Conservation (phyloP, 306 rosid genomes). For the Cucumis hystrix region DNA sequence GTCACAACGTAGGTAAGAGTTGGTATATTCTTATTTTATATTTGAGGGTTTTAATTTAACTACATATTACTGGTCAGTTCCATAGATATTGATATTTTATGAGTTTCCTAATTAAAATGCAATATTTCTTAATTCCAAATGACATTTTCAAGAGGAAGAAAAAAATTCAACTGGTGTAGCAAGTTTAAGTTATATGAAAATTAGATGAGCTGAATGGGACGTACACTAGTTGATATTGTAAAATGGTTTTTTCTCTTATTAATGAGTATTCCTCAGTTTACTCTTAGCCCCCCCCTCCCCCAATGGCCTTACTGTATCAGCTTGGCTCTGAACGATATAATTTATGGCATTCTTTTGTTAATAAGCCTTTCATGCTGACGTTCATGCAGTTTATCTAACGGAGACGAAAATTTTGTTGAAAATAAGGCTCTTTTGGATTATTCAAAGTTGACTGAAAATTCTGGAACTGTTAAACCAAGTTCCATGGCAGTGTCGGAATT, state of each 20-base stretch:
- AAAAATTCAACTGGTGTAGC: neutral
- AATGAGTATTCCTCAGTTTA: neutral
- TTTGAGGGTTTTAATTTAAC: neutral
- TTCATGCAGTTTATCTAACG: slow-evolving; percentile 45
- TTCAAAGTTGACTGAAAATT: slow-evolving; percentile 62
- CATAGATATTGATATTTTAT: neutral
- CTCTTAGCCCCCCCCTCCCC: neutral
- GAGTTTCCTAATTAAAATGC: neutral
- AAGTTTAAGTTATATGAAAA: neutral
- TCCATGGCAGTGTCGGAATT: slow-evolving; percentile 91
- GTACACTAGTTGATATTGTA: neutral
- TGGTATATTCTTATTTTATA: slow-evolving; percentile 3
- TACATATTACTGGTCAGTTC: neutral
- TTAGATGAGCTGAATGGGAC: neutral
- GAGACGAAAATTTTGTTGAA: slow-evolving; percentile 90
- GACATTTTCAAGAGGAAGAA: neutral
- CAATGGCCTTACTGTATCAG: slow-evolving; percentile 11
- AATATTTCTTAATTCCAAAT: neutral
- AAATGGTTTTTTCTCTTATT: neutral
- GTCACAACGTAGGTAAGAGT: slow-evolving; percentile 56
- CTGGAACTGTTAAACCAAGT: slow-evolving; percentile 68
- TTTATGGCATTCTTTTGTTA: neutral
- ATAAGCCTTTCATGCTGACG: neutral
- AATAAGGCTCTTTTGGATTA: slow-evolving; percentile 81
- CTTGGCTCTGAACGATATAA: slow-evolving; percentile 3